Evolutionary conservation across 2,329 filamentous ascomycete genomes (phyloP), one percentile per base, ranked within the genome.

Genomic region (Parastagonospora nodorum): DNA sequence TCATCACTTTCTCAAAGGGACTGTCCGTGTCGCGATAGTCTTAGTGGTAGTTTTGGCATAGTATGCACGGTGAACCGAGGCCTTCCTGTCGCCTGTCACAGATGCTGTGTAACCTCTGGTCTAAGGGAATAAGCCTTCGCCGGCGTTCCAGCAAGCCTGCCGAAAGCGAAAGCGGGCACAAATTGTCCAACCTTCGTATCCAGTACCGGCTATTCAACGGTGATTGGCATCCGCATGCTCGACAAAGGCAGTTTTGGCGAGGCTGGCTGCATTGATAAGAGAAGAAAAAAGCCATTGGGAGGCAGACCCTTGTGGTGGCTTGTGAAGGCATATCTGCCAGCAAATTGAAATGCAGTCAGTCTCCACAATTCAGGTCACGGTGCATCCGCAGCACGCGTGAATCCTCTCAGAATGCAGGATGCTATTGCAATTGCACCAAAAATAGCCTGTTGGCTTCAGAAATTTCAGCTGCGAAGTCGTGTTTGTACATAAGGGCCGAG

Each of bases 141-240:
- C 12, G 38, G 19, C 12, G 16, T 30, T 14, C 19, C 9, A 12
- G 8, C 12, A 19, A 28, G 16, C 19, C 24, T n/a, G 29, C 44
- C 44, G 37, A 35, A 40, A 11, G 36, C 36, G 44, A 41, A 47
- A 32, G 14, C n/a, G 44, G n/a, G 14, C 14, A 38, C 16, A 24
- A 3, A n/a, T 32, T 32, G 24, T n/a, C 4, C 14, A 38, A 16
- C 35, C 19, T 24, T 43, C 41, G 41, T 43, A 29, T 43, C 16
- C n/a, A 7, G 5, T 33, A 33, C 16, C 30, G 30, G 41, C 2
- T 43, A 43, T 43, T 33, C 14, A 11, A 5, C n/a, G 15, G 14
- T 9, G 5, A 29, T 38, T 38, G 35, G 35, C 35, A 43, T 43
- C 9, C 15, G 40, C 39, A 41, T 5, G 16, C 16, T 28, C 15